Base-by-base conservation (phyloP, 768 basidiomycete species). In the Pulveroboletus frians region DNA sequence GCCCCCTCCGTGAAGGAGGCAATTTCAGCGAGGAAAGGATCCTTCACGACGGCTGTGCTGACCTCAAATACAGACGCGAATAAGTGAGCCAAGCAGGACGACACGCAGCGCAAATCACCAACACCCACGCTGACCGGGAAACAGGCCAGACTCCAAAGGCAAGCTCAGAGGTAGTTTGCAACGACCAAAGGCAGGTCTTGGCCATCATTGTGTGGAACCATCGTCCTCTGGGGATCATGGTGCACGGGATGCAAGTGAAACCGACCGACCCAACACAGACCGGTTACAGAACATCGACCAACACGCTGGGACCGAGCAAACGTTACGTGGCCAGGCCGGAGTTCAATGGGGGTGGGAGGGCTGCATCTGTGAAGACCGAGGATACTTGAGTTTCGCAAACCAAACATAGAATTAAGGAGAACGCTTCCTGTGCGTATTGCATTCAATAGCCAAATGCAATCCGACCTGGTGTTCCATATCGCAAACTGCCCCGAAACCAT, bases 401-500 rank as follows among this genome's bases (percentile, higher is more conserved):
- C 47, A 51, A 52, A 50, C 42, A 5, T 45, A 32, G 20, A 49
- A 18, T 39, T 34, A 37, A 47, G 46, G 41, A 39, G 44, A 51
- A 50, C 60, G 57, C 67, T 62, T 69, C 68, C 65, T 68, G 72
- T 73, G 45, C 61, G 69, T 66, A 48, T 65, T 56, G 4, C 61
- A 61, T 59, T 66, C 66, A 35, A 53, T 53, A 49, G 37, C 47
- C 61, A 56, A 45, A 21, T 49, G 45, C 55, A 40, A 47, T 56
- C 55, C 63, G 49, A 37, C 20, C 52, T 52, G 54, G 17, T 46
- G 6, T 43, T 62, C 65, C 64, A 54, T 44, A 15, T 50, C 47
- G 55, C 69, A 58, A 60, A 30, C 57, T 63, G 61, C 62, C 66
- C 37, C 67, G 71, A 70, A 75, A 77, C 79, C 79, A 80, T 73